A percentile compares a stretch with the other conserved stretches of the same genome.
phyloP scores from a whole-genome alignment of 108 stramenopile genomes.

The Pseudonitzschia pungens region DNA sequence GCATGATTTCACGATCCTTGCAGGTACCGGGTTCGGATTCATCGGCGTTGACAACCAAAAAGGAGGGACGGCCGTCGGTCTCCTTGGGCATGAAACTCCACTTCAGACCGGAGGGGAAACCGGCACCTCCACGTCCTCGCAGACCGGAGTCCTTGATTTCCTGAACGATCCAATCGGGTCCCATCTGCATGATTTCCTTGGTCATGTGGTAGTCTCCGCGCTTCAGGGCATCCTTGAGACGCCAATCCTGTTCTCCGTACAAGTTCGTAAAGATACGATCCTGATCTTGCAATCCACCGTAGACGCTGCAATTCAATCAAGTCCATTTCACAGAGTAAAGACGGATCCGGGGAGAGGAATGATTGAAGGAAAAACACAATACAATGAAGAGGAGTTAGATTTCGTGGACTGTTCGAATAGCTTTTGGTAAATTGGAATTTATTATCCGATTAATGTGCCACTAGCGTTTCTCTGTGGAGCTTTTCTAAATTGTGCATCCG shows the following conservation, averaged over 20 bases:
- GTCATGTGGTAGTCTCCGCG: slow-evolving; percentile 95
- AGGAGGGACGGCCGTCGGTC: slow-evolving; percentile 96
- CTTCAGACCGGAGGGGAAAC: slow-evolving; percentile 99
- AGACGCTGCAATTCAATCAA: slow-evolving; percentile 28
- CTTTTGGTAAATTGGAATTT: too few relatives aligned
- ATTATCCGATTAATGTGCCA: too few relatives aligned
- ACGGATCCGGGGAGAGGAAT: background rate
- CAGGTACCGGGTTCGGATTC: slow-evolving; percentile 99
- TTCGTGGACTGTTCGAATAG: too few relatives aligned
- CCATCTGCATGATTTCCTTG: slow-evolving; percentile 98
- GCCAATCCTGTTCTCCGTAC: slow-evolving; percentile 99
- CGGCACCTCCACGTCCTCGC: slow-evolving; percentile 98
- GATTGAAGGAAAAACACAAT: background rate
- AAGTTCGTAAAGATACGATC: slow-evolving; percentile 99
- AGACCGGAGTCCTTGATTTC: slow-evolving; percentile 99
- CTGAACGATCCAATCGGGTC: slow-evolving; percentile 99
- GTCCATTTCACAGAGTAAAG: background rate
- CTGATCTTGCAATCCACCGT: slow-evolving; percentile 95
- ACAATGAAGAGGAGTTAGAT: background rate
- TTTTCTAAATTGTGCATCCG: too few relatives aligned
- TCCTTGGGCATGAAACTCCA: slow-evolving; percentile 99
- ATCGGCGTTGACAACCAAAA: slow-evolving; percentile 99
- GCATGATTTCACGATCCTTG: slow-evolving; percentile 99
- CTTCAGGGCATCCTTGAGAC: slow-evolving; percentile 91
- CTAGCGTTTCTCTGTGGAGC: too few relatives aligned